A percentile compares a stretch with the other conserved stretches of the same genome.
phyloP scores from a whole-genome alignment of 108 stramenopile genomes.

The Fistulifera solaris region DNA sequence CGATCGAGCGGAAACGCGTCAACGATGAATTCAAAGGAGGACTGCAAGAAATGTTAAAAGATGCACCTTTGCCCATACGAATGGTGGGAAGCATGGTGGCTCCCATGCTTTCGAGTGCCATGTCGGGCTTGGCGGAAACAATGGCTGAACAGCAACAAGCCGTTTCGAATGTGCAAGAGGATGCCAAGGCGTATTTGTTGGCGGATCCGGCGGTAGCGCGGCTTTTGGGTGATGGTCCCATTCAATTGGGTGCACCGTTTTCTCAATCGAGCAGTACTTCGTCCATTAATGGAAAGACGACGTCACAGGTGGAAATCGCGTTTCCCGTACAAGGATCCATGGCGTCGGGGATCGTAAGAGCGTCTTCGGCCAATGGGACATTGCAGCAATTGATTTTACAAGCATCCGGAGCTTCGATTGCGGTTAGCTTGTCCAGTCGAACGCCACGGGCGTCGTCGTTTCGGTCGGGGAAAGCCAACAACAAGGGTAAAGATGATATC shows the following conservation, averaged over 20 bases:
- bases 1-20: conserved; percentile 12
- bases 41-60: conserved; percentile 43
- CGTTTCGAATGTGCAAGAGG: conserved; percentile 46
- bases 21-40: conserved; percentile 44
- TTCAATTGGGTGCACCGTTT: conserved; percentile 57
- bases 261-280: conserved; percentile 47
- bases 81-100: conserved; percentile 53
- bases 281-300: conserved; percentile 49
- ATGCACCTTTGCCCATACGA: conserved; percentile 60
- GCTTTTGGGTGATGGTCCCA: conserved; percentile 40
- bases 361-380: too few relatives aligned
- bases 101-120: conserved; percentile 36
- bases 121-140: conserved; percentile 40
- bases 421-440: too few relatives aligned
- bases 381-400: too few relatives aligned
- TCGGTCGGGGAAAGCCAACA: too few relatives aligned
- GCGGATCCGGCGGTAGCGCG: conserved; percentile 25
- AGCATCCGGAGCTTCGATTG: too few relatives aligned
- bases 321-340: conserved; percentile 44
- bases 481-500: conserved; percentile 1
- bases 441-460: too few relatives aligned
- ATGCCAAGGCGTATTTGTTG: conserved; percentile 37
- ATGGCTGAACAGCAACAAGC: conserved; percentile 51
- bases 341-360: conserved; percentile 31
- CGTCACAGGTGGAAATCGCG: conserved; percentile 32